A percentile compares a stretch with the other conserved stretches of the same genome.
Conservation (phyloP, 306 rosid genomes). For the Pueraria montana region DNA sequence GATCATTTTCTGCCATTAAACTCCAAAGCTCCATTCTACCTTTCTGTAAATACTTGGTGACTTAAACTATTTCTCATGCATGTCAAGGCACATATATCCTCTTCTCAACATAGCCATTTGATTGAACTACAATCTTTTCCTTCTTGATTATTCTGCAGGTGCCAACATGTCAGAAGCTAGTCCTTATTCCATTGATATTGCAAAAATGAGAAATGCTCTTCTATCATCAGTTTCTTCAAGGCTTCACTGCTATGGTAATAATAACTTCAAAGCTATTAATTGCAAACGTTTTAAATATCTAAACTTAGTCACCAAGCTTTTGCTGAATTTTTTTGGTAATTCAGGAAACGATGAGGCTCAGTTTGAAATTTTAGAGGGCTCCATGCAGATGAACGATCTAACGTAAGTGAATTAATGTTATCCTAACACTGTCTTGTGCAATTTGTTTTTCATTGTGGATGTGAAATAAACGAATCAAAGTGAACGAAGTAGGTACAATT, state of each 20-base stretch:
- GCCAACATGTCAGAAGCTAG: constrained; percentile 34
- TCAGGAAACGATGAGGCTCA: constrained; percentile 61
- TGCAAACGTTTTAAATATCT: background rate
- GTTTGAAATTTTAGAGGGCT: constrained; percentile 46
- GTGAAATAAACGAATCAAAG: background rate
- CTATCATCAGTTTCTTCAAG: constrained; percentile 50
- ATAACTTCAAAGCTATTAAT: background rate
- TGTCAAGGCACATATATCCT: background rate
- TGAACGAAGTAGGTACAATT: background rate
- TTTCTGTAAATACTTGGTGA: background rate
- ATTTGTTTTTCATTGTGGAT: constrained; percentile 20
- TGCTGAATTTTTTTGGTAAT: background rate
- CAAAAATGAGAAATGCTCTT: constrained; percentile 61
- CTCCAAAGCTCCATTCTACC: background rate
- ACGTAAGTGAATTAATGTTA: constrained; percentile 50
- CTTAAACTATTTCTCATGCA: background rate
- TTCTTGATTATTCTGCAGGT: constrained; percentile 30
- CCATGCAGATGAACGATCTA: constrained; percentile 50
- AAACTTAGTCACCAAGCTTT: background rate
- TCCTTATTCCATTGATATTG: constrained; percentile 32
- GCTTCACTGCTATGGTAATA: constrained; percentile 55
- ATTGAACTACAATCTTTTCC: background rate
- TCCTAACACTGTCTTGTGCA: background rate
- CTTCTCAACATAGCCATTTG: constrained; percentile 21
- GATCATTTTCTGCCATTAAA: background rate